A percentile compares a stretch with the other conserved stretches of the same genome.
Conservation (phyloP, 257 asterid genomes). For the Striga asiatica region DNA sequence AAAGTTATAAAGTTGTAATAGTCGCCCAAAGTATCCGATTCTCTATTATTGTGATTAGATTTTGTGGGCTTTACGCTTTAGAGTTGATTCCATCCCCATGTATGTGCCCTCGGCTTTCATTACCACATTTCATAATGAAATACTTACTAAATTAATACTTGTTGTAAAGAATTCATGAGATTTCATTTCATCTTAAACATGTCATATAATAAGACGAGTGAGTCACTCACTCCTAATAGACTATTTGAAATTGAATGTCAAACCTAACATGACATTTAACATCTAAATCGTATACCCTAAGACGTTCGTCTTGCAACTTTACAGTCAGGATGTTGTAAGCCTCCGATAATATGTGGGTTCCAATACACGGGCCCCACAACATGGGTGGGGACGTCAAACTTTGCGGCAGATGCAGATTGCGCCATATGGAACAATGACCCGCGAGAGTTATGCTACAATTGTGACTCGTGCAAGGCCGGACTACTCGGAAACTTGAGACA, state of each 20-base stretch:
- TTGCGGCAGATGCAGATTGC: conserved; percentile 48
- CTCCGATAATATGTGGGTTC: conserved; percentile 69
- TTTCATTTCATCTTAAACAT: too few species aligned
- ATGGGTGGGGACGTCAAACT: conserved; percentile 53
- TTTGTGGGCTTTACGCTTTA: not conserved
- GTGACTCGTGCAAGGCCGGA: conserved; percentile 81
- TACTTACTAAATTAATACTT: too few species aligned
- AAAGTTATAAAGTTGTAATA: not conserved
- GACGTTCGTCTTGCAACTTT: not conserved
- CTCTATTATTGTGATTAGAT: not conserved
- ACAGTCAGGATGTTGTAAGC: conserved; percentile 93
- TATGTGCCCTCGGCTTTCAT: too few species aligned
- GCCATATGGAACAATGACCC: conserved; percentile 65
- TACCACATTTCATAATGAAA: not conserved
- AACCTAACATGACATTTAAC: too few species aligned
- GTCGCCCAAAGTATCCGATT: not conserved
- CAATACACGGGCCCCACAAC: conserved; percentile 54
- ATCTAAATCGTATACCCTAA: too few species aligned
- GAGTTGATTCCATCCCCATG: not conserved
- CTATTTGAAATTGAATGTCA: too few species aligned
- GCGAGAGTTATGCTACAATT: conserved; percentile 59
- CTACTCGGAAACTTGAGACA: conserved; percentile 61
- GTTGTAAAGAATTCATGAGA: too few species aligned
- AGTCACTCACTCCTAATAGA: too few species aligned
- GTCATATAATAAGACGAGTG: too few species aligned